A percentile compares a stretch with the other conserved stretches of the same genome.
Evolutionary conservation across 1,284 basidiomycete species (phyloP).

Genomic region (Sanghuangporus baumii): DNA sequence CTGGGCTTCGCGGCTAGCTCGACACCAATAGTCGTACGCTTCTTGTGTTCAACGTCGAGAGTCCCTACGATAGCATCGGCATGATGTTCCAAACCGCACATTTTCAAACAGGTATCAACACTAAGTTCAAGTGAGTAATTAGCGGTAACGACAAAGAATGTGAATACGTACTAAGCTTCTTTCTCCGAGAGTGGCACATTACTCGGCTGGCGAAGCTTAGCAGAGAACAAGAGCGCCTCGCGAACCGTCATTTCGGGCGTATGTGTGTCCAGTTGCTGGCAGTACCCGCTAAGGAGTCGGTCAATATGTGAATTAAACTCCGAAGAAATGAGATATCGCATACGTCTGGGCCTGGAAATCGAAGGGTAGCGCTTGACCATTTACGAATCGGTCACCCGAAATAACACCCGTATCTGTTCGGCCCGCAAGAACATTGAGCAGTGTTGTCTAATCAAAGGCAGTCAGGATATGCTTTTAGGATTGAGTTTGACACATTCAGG

Average conservation of each 20-base stretch:
- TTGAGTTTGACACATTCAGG: constrained; percentile 21
- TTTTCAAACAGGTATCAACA: constrained; percentile 72
- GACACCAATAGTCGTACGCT: constrained; percentile 79
- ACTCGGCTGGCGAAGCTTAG: constrained; percentile 73
- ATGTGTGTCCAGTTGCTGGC: constrained; percentile 80
- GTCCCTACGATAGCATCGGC: constrained; percentile 76
- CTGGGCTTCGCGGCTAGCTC: constrained; percentile 77
- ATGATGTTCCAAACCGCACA: constrained; percentile 71
- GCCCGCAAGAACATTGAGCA: constrained; percentile 81
- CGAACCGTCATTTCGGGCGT: constrained; percentile 71
- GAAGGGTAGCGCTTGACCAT: constrained; percentile 62
- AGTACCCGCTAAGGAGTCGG: constrained; percentile 50
- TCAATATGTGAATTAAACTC: background rate
- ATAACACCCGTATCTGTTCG: constrained; percentile 80
- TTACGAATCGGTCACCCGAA: constrained; percentile 72
- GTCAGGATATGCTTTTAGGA: constrained; percentile 20
- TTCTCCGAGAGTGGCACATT: constrained; percentile 68
- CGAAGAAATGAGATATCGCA: constrained; percentile 18
- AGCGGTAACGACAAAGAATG: background rate
- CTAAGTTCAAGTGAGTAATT: constrained; percentile 27
- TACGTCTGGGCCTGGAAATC: constrained; percentile 74
- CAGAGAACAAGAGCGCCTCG: constrained; percentile 81
- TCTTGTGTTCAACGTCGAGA: constrained; percentile 71
- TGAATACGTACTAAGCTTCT: constrained; percentile 53
- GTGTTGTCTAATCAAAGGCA: constrained; percentile 54